A percentile compares a stretch with the other conserved stretches of the same genome.
Conservation (phyloP, 2,329 filamentous ascomycete species). For the Hypocrella siamensis region DNA sequence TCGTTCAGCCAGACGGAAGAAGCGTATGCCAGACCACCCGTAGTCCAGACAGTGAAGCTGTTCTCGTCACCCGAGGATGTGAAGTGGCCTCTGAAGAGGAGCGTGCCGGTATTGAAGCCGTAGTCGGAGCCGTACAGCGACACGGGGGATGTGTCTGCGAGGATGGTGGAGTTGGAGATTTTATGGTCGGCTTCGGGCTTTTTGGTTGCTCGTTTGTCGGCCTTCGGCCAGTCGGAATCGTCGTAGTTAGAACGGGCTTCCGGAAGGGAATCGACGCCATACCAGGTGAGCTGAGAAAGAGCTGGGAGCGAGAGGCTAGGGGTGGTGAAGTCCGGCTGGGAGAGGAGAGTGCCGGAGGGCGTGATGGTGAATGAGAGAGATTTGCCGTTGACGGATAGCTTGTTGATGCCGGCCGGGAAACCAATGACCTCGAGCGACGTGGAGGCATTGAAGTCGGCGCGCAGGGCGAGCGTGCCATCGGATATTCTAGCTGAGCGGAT, state of each 20-base stretch:
- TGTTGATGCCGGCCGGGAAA: conserved; percentile 31
- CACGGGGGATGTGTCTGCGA: conserved; percentile 43
- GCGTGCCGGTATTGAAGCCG: conserved; percentile 52
- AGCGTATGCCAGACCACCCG: conserved; percentile 54
- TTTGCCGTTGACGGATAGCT: conserved; percentile 26
- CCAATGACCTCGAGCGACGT: conserved; percentile 54
- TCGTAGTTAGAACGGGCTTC: conserved; percentile 50
- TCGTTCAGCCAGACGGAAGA: conserved; percentile 50
- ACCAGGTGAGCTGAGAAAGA: conserved; percentile 47
- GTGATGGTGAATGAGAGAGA: conserved; percentile 18
- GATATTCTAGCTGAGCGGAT: conserved; percentile 42
- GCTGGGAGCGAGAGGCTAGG: conserved; percentile 24
- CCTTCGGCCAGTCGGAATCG: conserved; percentile 44
- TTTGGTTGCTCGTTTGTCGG: neutral
- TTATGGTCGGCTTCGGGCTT: conserved; percentile 34
- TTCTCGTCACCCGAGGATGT: conserved; percentile 44
- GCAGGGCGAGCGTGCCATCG: conserved; percentile 41
- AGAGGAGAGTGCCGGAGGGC: conserved; percentile 30
- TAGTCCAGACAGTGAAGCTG: conserved; percentile 39
- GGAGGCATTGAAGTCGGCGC: conserved; percentile 58
- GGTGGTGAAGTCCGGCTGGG: conserved; percentile 31
- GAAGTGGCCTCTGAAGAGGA: conserved; percentile 59
- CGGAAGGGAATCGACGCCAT: conserved; percentile 53
- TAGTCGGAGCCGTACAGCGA: conserved; percentile 59
- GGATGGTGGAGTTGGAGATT: conserved; percentile 43